These are phyloP conservation scores for Barnettozyma sp. DNA, from an alignment of 805 yeast genomes.

Conservation along the genomic window DNA sequence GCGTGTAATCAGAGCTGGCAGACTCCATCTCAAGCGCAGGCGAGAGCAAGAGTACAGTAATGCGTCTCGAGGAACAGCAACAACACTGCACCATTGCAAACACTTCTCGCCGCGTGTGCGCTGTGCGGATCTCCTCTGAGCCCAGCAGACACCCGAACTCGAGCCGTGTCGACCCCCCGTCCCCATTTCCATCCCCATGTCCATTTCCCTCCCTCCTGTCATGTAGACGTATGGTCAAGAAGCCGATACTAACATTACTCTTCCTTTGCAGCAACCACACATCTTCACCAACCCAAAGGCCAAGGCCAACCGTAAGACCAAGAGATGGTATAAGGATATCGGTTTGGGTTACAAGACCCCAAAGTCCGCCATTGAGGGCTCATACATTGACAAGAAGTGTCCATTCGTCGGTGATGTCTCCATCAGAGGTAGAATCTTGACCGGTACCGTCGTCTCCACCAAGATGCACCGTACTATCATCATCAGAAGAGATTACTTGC, in stretches of 20 bases:
- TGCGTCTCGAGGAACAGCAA: too few relatives aligned
- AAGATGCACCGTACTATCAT: constrained; percentile 99
- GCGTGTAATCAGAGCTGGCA: too few relatives aligned
- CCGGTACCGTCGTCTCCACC: constrained; percentile 99
- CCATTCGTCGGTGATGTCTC: constrained; percentile 97
- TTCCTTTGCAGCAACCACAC: constrained; percentile 97
- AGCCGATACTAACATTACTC: constrained; percentile 32
- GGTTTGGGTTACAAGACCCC: constrained; percentile 99
- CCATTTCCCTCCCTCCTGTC: not conserved
- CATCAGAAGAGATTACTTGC: constrained; percentile 99
- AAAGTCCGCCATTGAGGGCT: constrained; percentile 95
- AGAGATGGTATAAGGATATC: constrained; percentile 99
- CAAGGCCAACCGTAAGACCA: constrained; percentile 96
- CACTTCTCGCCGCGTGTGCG: too few relatives aligned
- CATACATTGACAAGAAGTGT: constrained; percentile 99
- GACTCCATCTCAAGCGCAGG: too few relatives aligned
- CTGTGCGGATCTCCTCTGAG: too few relatives aligned
- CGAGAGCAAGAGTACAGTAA: too few relatives aligned
- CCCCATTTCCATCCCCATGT: not conserved
- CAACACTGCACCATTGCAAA: too few relatives aligned
- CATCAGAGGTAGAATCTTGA: constrained; percentile 98
- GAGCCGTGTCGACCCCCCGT: too few relatives aligned
- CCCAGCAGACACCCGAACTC: too few relatives aligned
- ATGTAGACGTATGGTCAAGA: not conserved
- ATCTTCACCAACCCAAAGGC: constrained; percentile 99